Evolutionary conservation across 306 rosid species (phyloP).

Genomic region (Lablab purpureus): DNA sequence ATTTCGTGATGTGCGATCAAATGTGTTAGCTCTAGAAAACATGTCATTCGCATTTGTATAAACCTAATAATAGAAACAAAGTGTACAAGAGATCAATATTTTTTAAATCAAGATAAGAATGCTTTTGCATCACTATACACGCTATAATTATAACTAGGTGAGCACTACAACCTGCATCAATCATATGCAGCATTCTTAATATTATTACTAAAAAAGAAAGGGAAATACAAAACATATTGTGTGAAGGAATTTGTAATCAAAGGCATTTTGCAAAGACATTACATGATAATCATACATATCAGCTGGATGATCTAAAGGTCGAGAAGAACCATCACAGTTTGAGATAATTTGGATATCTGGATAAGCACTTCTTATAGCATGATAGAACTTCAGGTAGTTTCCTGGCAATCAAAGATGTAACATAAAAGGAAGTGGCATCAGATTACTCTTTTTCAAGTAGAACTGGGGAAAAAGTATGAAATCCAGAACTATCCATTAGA

Average conservation of each 20-base stretch:
- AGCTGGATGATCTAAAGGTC: conserved; percentile 82
- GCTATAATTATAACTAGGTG: too few relatives aligned
- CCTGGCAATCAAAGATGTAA: conserved; percentile 59
- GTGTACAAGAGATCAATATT: conserved; percentile 6
- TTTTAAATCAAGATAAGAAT: too few relatives aligned
- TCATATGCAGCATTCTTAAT: too few relatives aligned
- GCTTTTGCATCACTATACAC: too few relatives aligned
- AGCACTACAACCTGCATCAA: too few relatives aligned
- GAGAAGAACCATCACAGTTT: conserved; percentile 85
- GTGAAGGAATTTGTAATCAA: conserved; percentile 8
- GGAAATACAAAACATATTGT: not conserved
- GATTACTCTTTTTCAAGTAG: conserved; percentile 11
- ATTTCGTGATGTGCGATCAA: conserved; percentile 61
- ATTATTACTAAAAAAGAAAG: too few relatives aligned
- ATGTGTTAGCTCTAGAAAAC: conserved; percentile 67
- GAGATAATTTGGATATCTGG: conserved; percentile 90
- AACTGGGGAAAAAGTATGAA: not conserved
- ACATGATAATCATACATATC: conserved; percentile 94
- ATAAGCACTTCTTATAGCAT: conserved; percentile 72
- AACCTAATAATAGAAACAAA: conserved; percentile 55
- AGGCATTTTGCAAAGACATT: conserved; percentile 46
- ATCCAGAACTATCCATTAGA: conserved; percentile 9
- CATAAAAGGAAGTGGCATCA: conserved; percentile 30
- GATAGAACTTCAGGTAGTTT: conserved; percentile 76
- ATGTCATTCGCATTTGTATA: conserved; percentile 75